Evolutionary conservation across 257 asterid genomes (phyloP).

Genomic region (Capsicum rhomboideum): DNA sequence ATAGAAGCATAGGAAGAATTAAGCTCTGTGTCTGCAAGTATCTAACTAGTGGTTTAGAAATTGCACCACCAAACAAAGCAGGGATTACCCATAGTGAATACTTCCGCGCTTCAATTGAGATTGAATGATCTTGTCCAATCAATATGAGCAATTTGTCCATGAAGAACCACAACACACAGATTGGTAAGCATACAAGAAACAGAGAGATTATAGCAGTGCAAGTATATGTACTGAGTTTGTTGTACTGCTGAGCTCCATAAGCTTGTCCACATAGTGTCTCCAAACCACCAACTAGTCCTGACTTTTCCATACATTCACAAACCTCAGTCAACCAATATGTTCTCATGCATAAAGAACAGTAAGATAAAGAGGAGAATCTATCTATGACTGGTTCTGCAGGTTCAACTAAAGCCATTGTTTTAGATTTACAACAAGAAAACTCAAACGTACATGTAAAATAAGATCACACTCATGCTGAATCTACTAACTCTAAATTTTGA

Average conservation of each 20-base stretch:
- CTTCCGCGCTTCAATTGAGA: constrained; percentile 33
- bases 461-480: background rate
- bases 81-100: constrained; percentile 41
- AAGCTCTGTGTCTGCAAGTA: constrained; percentile 53
- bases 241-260: constrained; percentile 49
- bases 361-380: constrained; percentile 12
- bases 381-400: no score
- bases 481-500: background rate
- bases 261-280: constrained; percentile 74
- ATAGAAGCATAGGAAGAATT: constrained; percentile 39
- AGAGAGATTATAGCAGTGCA: constrained; percentile 45
- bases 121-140: constrained; percentile 39
- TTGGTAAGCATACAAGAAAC: constrained; percentile 32
- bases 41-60: constrained; percentile 46
- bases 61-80: constrained; percentile 38
- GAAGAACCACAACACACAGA: constrained; percentile 43
- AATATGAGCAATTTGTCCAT: constrained; percentile 32
- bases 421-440: background rate
- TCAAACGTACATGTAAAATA: background rate
- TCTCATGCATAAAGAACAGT: constrained; percentile 27
- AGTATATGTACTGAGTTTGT: constrained; percentile 35
- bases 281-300: constrained; percentile 51
- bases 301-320: constrained; percentile 18
- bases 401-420: no score
- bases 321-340: background rate